A percentile compares a stretch with the other conserved stretches of the same genome.
These are phyloP conservation scores for Psilocybe cyanescens DNA, from an alignment of 768 basidiomycete genomes.

Conservation along the genomic window DNA sequence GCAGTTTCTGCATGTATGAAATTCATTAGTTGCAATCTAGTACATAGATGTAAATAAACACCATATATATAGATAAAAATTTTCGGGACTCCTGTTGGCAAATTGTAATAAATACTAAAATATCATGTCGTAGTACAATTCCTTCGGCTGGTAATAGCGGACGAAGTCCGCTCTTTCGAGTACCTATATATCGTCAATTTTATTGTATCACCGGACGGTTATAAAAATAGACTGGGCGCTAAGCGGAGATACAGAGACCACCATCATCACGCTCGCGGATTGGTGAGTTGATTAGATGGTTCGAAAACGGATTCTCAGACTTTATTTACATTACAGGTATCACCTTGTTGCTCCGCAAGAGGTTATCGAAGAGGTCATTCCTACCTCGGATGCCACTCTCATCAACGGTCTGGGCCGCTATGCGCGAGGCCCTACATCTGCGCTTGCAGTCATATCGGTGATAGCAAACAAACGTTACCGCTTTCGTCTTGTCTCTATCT, in stretches of 20 bases:
- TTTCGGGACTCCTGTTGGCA: no score
- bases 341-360: constrained; percentile 13
- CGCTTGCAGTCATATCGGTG: constrained; percentile 42
- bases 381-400: constrained; percentile 36
- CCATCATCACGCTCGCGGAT: constrained; percentile 32
- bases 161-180: background rate
- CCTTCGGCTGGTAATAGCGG: no score
- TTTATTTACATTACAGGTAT: background rate
- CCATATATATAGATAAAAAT: no score
- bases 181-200: constrained; percentile 11
- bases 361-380: constrained; percentile 9
- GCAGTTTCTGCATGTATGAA: no score
- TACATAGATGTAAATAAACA: no score
- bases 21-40: no score
- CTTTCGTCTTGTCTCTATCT: constrained; percentile 47
- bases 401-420: constrained; percentile 55
- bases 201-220: constrained; percentile 18
- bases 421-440: constrained; percentile 32
- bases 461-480: constrained; percentile 41
- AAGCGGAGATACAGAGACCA: constrained; percentile 20
- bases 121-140: no score
- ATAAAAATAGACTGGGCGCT: background rate
- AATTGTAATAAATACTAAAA: no score
- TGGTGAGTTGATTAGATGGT: constrained; percentile 29
- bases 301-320: constrained; percentile 11